phyloP scores from a whole-genome alignment of 257 asterid species.

The Anisodus acutangulus region DNA sequence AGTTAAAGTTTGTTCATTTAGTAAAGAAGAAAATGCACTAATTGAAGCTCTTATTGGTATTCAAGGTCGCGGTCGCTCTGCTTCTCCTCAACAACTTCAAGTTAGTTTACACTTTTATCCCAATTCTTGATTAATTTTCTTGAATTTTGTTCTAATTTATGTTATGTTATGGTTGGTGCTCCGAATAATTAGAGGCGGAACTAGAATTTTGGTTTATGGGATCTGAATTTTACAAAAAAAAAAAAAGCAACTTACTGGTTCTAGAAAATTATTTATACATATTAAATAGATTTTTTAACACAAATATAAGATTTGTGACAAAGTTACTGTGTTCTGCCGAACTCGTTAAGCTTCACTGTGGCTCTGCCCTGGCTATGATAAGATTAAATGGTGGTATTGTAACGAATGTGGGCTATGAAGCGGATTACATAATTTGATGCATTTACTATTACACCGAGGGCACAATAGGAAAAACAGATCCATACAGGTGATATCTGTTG shows the following conservation, averaged over 20 bases:
- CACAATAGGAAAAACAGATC: too few species aligned
- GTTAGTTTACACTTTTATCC: conserved; percentile 37
- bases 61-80: conserved; percentile 88
- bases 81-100: conserved; percentile 69
- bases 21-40: conserved; percentile 58
- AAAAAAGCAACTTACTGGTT: background rate
- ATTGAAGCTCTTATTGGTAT: conserved; percentile 80
- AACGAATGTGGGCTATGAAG: too few species aligned
- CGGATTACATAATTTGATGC: background rate
- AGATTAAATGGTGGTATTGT: too few species aligned
- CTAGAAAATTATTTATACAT: too few species aligned
- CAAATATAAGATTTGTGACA: background rate
- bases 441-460: background rate
- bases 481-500: too few species aligned
- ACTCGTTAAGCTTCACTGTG: too few species aligned
- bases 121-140: background rate
- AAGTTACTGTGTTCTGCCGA: background rate
- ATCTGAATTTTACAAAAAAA: too few species aligned
- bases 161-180: background rate
- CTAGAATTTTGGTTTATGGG: background rate
- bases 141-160: background rate
- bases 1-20: conserved; percentile 39
- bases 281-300: too few species aligned
- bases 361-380: too few species aligned
- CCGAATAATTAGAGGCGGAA: too few species aligned